phyloP scores from a whole-genome alignment of 768 basidiomycete species.

The Dioszegia crocea region DNA sequence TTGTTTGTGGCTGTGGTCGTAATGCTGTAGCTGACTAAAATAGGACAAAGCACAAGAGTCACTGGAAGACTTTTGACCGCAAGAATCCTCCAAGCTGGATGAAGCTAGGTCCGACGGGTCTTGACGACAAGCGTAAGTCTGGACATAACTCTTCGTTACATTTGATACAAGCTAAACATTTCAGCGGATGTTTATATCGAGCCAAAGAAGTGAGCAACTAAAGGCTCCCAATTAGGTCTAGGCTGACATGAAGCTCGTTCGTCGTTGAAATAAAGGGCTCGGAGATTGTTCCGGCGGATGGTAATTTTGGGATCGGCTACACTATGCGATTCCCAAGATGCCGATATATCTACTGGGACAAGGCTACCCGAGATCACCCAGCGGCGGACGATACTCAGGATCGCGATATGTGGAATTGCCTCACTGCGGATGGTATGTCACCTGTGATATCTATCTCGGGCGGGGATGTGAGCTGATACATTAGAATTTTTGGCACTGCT shows the following conservation, averaged over 20 bases:
- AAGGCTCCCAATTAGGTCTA: background rate
- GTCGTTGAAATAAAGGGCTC: slow-evolving; percentile 90
- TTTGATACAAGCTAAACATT: slow-evolving; percentile 53
- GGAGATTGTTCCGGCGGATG: slow-evolving; percentile 72
- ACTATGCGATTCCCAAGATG: slow-evolving; percentile 96
- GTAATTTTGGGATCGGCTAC: slow-evolving; percentile 75
- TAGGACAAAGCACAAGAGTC: slow-evolving; percentile 56
- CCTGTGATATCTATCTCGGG: background rate
- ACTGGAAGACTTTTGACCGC: slow-evolving; percentile 74
- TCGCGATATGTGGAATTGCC: slow-evolving; percentile 50
- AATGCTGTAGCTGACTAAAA: slow-evolving; percentile 31
- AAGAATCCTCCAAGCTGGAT: slow-evolving; percentile 68
- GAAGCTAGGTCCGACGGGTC: slow-evolving; percentile 31
- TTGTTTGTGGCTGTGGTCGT: background rate
- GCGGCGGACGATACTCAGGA: slow-evolving; percentile 39
- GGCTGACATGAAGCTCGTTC: slow-evolving; percentile 66
- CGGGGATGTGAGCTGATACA: slow-evolving; percentile 2
- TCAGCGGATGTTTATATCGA: slow-evolving; percentile 87
- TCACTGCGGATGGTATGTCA: slow-evolving; percentile 3
- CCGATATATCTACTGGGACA: slow-evolving; percentile 70
- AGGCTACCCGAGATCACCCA: slow-evolving; percentile 31
- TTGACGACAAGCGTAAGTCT: slow-evolving; percentile 49
- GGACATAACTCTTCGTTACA: slow-evolving; percentile 37
- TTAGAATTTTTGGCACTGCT: slow-evolving; percentile 37
- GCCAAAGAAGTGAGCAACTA: slow-evolving; percentile 67